phyloP scores from a whole-genome alignment of 2,329 filamentous ascomycete species.

The Calcarisporium arbuscula region DNA sequence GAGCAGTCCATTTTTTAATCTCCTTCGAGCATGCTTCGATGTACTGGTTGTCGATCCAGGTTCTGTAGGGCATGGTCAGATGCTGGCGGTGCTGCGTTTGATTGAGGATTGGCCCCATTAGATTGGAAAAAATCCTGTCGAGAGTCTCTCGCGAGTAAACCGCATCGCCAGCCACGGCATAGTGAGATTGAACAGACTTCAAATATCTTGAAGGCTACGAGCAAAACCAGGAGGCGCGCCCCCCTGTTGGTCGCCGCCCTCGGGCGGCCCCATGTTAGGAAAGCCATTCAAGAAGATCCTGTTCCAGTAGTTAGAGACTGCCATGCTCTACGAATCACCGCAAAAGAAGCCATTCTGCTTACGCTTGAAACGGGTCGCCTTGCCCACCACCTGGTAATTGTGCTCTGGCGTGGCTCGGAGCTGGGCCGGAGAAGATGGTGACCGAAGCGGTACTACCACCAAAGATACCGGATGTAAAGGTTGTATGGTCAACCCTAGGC shows the following conservation, averaged over 20 bases:
- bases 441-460: conserved; percentile 43
- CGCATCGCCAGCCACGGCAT: conserved; percentile 62
- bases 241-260: conserved; percentile 15
- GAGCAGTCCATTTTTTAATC: conserved; percentile 77
- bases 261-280: conserved; percentile 29
- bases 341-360: no score
- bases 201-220: conserved; percentile 43
- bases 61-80: conserved; percentile 65
- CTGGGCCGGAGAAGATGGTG: conserved; percentile 38
- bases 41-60: conserved; percentile 65
- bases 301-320: no score
- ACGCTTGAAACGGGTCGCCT: conserved; percentile 43
- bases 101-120: conserved; percentile 75
- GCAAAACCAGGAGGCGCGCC: conserved; percentile 18
- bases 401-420: conserved; percentile 11
- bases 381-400: conserved; percentile 8
- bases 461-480: conserved; percentile 33
- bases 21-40: conserved; percentile 59
- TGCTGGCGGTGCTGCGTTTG: conserved; percentile 77
- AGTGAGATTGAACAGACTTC: conserved; percentile 48
- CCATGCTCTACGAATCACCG: no score
- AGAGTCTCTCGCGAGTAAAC: conserved; percentile 88
- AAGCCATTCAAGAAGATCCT: conserved; percentile 44
- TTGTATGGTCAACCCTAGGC: conserved; percentile 27
- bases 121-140: conserved; percentile 76